A percentile compares a stretch with the other conserved stretches of the same genome.
Evolutionary conservation across 164 flowering plant species (phyloP).

Genomic region (Magnolia officinalis): DNA sequence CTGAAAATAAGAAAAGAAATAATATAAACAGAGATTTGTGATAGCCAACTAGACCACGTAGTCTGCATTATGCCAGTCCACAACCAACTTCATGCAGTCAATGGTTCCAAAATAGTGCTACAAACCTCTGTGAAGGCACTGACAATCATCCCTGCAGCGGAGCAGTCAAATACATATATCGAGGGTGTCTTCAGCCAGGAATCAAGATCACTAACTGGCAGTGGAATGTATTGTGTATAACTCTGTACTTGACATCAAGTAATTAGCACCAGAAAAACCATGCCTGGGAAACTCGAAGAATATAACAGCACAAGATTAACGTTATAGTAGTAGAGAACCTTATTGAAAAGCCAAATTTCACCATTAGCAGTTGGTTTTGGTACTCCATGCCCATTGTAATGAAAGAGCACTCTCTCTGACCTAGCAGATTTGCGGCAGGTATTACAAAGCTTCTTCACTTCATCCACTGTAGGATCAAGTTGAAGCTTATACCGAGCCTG

Average conservation of each 20-base stretch:
- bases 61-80: neutral
- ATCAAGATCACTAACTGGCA: slow-evolving; percentile 86
- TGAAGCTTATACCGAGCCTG: slow-evolving; percentile 86
- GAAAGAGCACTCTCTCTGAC: slow-evolving; percentile 91
- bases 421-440: slow-evolving; percentile 85
- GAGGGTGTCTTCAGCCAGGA: slow-evolving; percentile 97
- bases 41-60: neutral
- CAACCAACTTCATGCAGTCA: neutral
- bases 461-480: slow-evolving; percentile 93
- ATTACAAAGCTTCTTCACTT: slow-evolving; percentile 87
- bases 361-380: slow-evolving; percentile 95
- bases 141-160: slow-evolving; percentile 93
- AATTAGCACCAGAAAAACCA: slow-evolving; percentile 1
- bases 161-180: slow-evolving; percentile 96
- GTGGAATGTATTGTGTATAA: slow-evolving; percentile 92
- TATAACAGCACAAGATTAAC: neutral
- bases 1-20: slow-evolving; percentile 25
- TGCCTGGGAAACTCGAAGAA: neutral
- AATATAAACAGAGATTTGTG: neutral
- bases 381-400: slow-evolving; percentile 98
- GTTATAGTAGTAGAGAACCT: slow-evolving; percentile 37
- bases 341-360: slow-evolving; percentile 98
- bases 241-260: slow-evolving; percentile 41
- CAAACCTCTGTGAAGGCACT: slow-evolving; percentile 83
- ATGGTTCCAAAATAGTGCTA: neutral